These are phyloP conservation scores for Pseudogymnoascus sp. DNA, from an alignment of 2,329 filamentous ascomycete genomes.

Conservation along the genomic window DNA sequence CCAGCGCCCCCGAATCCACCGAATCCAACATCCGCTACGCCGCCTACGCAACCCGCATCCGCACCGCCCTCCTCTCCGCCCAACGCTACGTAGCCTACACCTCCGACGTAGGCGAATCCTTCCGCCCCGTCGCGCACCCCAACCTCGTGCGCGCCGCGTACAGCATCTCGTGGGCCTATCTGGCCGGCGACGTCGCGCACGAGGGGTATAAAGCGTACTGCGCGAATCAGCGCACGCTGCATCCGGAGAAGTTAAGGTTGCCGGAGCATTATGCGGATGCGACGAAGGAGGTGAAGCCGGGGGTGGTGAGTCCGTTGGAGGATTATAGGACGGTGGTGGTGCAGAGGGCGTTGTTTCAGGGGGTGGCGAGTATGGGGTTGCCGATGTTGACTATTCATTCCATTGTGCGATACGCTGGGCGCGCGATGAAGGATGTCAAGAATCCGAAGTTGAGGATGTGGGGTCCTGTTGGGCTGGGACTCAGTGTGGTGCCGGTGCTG, in stretches of 20 bases:
- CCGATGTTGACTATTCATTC: constrained; percentile 92
- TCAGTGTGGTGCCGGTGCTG: constrained; percentile 72
- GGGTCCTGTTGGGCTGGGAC: constrained; percentile 80
- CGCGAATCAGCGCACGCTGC: constrained; percentile 69
- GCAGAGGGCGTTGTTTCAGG: constrained; percentile 85
- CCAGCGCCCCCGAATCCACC: constrained; percentile 70
- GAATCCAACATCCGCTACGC: constrained; percentile 85
- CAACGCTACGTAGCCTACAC: constrained; percentile 98
- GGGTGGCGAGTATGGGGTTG: constrained; percentile 84
- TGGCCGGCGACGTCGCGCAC: constrained; percentile 81
- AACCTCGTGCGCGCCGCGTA: constrained; percentile 76
- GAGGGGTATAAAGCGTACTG: constrained; percentile 95
- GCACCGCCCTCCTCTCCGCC: constrained; percentile 80
- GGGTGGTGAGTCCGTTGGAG: constrained; percentile 64
- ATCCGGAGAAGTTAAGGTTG: constrained; percentile 52
- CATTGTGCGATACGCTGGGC: constrained; percentile 82
- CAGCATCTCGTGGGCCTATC: constrained; percentile 85
- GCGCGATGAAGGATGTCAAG: constrained; percentile 76
- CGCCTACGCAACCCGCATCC: constrained; percentile 77
- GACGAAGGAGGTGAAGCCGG: constrained; percentile 25
- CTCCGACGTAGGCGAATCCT: constrained; percentile 91
- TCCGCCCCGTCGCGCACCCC: constrained; percentile 86
- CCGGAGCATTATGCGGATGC: too few relatives aligned
- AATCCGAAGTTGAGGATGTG: constrained; percentile 71
- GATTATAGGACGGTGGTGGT: constrained; percentile 89